Evolutionary conservation across 2,329 filamentous ascomycete genomes (phyloP), one percentile per base, ranked within the genome.

Genomic region (Cladosporium sp.): DNA sequence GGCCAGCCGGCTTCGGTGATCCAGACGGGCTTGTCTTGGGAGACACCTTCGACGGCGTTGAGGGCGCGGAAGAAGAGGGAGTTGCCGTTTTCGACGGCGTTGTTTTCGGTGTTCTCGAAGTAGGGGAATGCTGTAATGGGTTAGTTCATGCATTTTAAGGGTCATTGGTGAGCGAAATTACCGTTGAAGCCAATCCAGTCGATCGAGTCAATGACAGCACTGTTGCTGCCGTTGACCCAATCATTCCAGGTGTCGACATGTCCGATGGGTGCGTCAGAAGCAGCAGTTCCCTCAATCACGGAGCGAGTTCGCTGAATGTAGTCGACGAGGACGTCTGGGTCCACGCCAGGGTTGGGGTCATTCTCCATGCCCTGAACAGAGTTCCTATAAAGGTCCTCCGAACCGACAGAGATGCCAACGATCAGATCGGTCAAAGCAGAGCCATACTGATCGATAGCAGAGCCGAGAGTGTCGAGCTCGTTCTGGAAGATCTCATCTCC

Each of bases 1-100:
- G 90, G 89, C 82, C 88, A 93, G 57, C 90, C 90, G 13, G 89
- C 93, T 78, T 95, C 89, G 22, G 89, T 93, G 56, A 95, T 79
- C 88, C 88, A 93, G 60, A 95, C 80, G 15, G 80, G 75, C 77
- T 90, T 92, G 64, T 80, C 80, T 30, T 77, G 73, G 30, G 80
- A 77, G 39, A 75, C 83, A 13, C 65, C 70, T 55, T 78, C 68
- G 29, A 86, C 88, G 53, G 78, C 75, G 43, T 76, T 70, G 34
- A 86, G 74, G 13, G 88, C 84, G 12, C 79, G 75, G 63, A 84
- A 74, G 75, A 95, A 93, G 44, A 90, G 80, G 15, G 68, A 61
- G 63, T 81, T 80, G 61, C 78, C 84, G 56, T 83, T 76, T 1
- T 73, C 75, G 61, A 95, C 84, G 61, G 70, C 70, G 73, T 90